Evolutionary conservation across 345 rosid species (phyloP).

Genomic region (Melastoma malabathricum): DNA sequence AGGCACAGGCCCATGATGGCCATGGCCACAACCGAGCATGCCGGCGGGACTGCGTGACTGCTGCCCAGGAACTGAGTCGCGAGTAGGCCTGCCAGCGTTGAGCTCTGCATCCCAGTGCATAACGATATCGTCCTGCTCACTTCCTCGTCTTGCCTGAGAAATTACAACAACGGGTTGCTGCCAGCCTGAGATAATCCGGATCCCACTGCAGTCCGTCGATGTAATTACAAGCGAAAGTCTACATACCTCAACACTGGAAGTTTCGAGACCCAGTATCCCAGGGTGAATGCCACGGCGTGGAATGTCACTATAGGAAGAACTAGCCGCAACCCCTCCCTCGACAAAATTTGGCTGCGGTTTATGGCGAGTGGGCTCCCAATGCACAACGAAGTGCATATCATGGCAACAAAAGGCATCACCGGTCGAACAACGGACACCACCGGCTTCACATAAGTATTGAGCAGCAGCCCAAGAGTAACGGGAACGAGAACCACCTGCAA

Average conservation of each 20-base stretch:
- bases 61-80: too few species aligned
- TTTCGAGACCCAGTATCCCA: conserved; percentile 84
- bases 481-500: conserved; percentile 95
- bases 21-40: conserved; percentile 94
- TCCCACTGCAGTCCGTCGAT: too few species aligned
- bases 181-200: neutral
- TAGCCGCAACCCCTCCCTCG: conserved; percentile 52
- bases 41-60: conserved; percentile 87
- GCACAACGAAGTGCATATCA: conserved; percentile 81
- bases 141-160: conserved; percentile 74
- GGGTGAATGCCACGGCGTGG: conserved; percentile 57
- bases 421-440: conserved; percentile 54
- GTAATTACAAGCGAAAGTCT: too few species aligned
- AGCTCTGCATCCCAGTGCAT: conserved; percentile 97
- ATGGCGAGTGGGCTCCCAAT: conserved; percentile 94
- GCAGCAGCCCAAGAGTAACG: conserved; percentile 60
- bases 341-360: conserved; percentile 63
- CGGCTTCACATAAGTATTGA: conserved; percentile 82
- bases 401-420: conserved; percentile 85
- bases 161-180: conserved; percentile 1
- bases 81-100: conserved; percentile 71
- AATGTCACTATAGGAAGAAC: conserved; percentile 69
- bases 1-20: conserved; percentile 94
- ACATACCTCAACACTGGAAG: conserved; percentile 59
- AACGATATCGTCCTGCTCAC: conserved; percentile 74